Percentiles rank a stretch among this genome's conserved stretches.
Conservation (phyloP, 2,329 filamentous ascomycete species). For the Ophiostoma sp. region DNA sequence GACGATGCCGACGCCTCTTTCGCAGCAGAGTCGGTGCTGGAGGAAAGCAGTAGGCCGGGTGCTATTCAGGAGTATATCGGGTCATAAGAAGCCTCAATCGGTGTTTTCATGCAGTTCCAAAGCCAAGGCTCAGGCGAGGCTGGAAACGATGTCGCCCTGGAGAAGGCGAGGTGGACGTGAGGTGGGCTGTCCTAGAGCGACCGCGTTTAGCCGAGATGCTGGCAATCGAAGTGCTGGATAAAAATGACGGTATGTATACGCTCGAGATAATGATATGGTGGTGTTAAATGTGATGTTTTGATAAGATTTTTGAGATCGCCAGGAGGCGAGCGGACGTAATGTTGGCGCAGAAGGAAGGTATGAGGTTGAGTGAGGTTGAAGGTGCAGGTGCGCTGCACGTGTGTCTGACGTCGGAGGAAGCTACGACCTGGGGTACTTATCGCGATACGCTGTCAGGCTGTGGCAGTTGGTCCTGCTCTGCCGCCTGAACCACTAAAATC, state of each 20-base stretch:
- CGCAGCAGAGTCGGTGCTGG: no score
- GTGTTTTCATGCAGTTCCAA: not conserved
- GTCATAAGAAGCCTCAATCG: not conserved
- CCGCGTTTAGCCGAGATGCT: not conserved
- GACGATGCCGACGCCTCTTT: not conserved
- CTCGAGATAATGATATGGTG: not conserved
- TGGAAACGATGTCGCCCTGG: not conserved
- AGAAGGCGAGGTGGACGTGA: not conserved
- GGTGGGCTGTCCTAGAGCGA: not conserved
- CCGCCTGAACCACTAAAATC: not conserved
- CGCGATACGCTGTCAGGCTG: constrained; percentile 6
- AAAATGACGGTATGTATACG: constrained; percentile 3
- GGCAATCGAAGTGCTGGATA: not conserved
- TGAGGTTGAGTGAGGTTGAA: not conserved
- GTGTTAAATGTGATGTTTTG: not conserved
- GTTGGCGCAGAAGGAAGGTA: not conserved
- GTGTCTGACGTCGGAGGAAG: constrained; percentile 18
- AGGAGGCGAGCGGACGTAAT: not conserved
- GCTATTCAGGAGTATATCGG: not conserved
- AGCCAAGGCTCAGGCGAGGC: not conserved
- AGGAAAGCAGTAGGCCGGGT: not conserved
- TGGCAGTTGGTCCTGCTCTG: not conserved
- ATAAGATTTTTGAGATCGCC: not conserved
- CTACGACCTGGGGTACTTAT: not conserved
- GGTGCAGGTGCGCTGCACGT: not conserved